Base-by-base conservation (phyloP, 1,284 basidiomycete genomes). In the Kwoniella shivajii region DNA sequence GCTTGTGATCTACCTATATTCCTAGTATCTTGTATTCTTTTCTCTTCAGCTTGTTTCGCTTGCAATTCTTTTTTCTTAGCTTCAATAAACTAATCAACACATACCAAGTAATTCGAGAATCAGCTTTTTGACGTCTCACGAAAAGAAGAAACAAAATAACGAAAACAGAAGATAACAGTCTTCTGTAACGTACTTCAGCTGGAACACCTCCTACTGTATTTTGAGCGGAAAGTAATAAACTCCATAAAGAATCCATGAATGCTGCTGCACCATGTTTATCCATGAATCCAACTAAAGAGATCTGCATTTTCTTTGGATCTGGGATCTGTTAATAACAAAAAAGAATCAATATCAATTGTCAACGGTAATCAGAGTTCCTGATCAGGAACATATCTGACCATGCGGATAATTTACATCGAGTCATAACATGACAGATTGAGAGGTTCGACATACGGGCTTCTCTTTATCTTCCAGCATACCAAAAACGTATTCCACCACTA, bases 21-120 rank as follows among this genome's bases (percentile, higher is more conserved):
- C 16, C 39, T 44, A n/a, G n/a, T n/a, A 16, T 57, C 59, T 44
- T 56, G 58, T n/a, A 50, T 11, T 11, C 46, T 50, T 20, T 46
- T 31, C n/a, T 60, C 59, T 14, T 56, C n/a, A 16, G 26, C 71
- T 56, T 84, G 86, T 65, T 88, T 86, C 45, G 85, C 82, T 29
- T 90, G 83, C 83, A 98, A 85, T 77, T 99, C 95, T 69, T 86
- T 86, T 79, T 99, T 99, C 80, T 98, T 98, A 73, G 90, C 88
- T 69, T 97, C 92, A 22, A 99, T 87, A 72, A 98, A 93, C 24
- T 77, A 41, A 18, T 43, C 16, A 22, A 34, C 6, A 47, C 16
- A 36, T 31, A 24, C 44, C 1, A 43, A 2, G 33, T 54, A 27
- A 56, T 48, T 30, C 11, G 10, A n/a, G 22, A 2, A n/a, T 46